A percentile compares a stretch with the other conserved stretches of the same genome.
Evolutionary conservation across 2,329 filamentous ascomycete genomes (phyloP).

Genomic region (Cladosporium austrohemisphaericum): DNA sequence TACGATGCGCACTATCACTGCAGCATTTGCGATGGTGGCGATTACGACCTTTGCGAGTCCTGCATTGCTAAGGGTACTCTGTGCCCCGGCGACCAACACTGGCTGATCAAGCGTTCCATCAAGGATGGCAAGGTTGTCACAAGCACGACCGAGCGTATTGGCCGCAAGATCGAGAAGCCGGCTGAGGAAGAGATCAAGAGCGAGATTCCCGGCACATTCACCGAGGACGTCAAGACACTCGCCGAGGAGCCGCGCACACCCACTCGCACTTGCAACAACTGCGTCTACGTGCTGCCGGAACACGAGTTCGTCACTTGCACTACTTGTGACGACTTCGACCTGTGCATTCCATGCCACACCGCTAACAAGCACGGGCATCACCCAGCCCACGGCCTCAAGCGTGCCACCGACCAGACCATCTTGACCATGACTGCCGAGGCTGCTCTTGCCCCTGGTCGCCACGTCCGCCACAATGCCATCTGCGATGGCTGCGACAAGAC

Average conservation of each 20-base stretch:
- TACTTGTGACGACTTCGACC: slow-evolving; percentile 82
- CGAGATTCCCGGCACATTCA: slow-evolving; percentile 44
- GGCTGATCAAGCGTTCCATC: slow-evolving; percentile 88
- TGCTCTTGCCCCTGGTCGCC: slow-evolving; percentile 75
- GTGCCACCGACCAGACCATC: slow-evolving; percentile 61
- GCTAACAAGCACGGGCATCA: slow-evolving; percentile 82
- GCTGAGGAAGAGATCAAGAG: slow-evolving; percentile 23
- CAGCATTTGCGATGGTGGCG: slow-evolving; percentile 84
- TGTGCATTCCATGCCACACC: slow-evolving; percentile 79
- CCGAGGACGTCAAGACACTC: slow-evolving; percentile 42
- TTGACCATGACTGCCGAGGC: slow-evolving; percentile 60
- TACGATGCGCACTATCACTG: slow-evolving; percentile 88
- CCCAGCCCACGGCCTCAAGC: slow-evolving; percentile 74
- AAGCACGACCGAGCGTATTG: slow-evolving; percentile 79
- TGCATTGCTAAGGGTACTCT: slow-evolving; percentile 74
- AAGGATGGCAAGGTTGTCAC: slow-evolving; percentile 73
- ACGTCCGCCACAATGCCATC: slow-evolving; percentile 77
- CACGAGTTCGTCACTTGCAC: slow-evolving; percentile 80
- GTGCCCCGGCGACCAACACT: slow-evolving; percentile 77
- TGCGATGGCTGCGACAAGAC: slow-evolving; percentile 91
- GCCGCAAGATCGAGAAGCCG: slow-evolving; percentile 51
- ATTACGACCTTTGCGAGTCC: slow-evolving; percentile 84
- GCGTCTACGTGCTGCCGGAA: slow-evolving; percentile 64
- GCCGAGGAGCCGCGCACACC: slow-evolving; percentile 33
- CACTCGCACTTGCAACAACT: slow-evolving; percentile 69